phyloP scores from a whole-genome alignment of 2,329 filamentous ascomycete species.

The Stagonosporopsis chrysanthemi region DNA sequence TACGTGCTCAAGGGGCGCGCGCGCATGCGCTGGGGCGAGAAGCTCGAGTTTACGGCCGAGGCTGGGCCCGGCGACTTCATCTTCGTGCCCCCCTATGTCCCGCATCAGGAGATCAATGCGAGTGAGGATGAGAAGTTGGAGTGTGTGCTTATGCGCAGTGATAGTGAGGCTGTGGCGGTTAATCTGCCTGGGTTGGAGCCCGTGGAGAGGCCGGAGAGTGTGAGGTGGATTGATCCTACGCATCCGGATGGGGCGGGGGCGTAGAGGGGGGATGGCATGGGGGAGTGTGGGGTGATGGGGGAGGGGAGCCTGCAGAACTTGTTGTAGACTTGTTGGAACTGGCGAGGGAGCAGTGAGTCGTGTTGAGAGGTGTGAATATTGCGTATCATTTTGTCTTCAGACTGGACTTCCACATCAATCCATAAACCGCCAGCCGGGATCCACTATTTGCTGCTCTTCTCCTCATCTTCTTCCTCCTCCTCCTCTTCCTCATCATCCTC shows the following conservation, averaged over 20 bases:
- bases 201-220: conserved; percentile 8
- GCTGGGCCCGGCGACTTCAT: conserved; percentile 19
- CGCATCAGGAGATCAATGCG: conserved; percentile 23
- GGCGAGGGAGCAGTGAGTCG: too few relatives aligned
- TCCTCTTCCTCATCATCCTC: conserved; percentile 30
- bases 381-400: conserved; percentile 10
- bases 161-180: conserved; percentile 18
- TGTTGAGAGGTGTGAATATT: not conserved
- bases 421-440: not conserved
- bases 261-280: not conserved
- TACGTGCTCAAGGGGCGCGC: conserved; percentile 18
- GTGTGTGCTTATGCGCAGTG: conserved; percentile 20
- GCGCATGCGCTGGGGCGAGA: conserved; percentile 21
- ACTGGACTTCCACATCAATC: not conserved
- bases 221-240: conserved; percentile 20
- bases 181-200: conserved; percentile 12
- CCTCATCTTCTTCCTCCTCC: conserved; percentile 32
- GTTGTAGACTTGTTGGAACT: not conserved
- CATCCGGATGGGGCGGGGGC: conserved; percentile 18
- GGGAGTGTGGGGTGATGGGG: not conserved
- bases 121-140: conserved; percentile 19
- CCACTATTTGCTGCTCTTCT: conserved; percentile 3
- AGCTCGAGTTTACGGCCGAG: conserved; percentile 16
- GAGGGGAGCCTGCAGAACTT: not conserved
- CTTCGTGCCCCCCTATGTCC: conserved; percentile 21